These are phyloP conservation scores for Copromyces sp. DNA, from an alignment of 495 filamentous ascomycete species.

Conservation along the genomic window DNA sequence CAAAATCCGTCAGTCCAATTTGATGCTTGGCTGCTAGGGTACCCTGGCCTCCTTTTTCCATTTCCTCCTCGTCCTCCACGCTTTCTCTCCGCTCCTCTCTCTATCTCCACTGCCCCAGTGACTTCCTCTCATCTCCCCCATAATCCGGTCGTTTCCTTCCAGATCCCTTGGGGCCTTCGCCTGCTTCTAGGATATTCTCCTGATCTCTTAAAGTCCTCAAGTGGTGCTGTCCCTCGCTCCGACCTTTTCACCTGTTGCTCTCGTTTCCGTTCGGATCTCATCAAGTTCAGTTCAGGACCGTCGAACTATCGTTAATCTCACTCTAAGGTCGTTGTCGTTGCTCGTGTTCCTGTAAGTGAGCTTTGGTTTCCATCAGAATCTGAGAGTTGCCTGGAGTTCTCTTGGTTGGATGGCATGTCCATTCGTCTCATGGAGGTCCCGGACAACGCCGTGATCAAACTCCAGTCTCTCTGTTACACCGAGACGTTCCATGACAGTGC, in stretches of 20 bases:
- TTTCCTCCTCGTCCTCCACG: constrained; percentile 3
- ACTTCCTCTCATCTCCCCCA: neutral
- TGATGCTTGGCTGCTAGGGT: neutral
- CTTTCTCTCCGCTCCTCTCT: constrained; percentile 7
- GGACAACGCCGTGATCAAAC: neutral
- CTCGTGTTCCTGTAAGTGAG: neutral
- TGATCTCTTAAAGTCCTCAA: constrained; percentile 1
- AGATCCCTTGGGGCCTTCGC: constrained; percentile 4
- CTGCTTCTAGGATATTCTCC: constrained; percentile 5
- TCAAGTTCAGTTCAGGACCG: neutral
- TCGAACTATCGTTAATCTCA: neutral
- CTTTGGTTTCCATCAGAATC: neutral
- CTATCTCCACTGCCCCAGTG: constrained; percentile 7
- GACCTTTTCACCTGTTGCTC: constrained; percentile 11
- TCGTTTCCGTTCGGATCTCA: constrained; percentile 4
- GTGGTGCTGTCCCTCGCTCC: constrained; percentile 22
- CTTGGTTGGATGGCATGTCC: neutral
- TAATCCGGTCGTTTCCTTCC: constrained; percentile 4
- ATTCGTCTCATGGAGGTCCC: neutral
- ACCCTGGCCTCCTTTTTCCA: constrained; percentile 9
- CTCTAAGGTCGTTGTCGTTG: constrained; percentile 1
- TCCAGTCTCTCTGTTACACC: neutral
- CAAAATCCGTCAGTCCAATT: constrained; percentile 3
- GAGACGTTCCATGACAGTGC: neutral
- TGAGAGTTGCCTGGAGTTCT: neutral